These are phyloP conservation scores for Actinomucor elegans DNA, from an alignment of 371 early-diverging fungal genomes.

Conservation along the genomic window DNA sequence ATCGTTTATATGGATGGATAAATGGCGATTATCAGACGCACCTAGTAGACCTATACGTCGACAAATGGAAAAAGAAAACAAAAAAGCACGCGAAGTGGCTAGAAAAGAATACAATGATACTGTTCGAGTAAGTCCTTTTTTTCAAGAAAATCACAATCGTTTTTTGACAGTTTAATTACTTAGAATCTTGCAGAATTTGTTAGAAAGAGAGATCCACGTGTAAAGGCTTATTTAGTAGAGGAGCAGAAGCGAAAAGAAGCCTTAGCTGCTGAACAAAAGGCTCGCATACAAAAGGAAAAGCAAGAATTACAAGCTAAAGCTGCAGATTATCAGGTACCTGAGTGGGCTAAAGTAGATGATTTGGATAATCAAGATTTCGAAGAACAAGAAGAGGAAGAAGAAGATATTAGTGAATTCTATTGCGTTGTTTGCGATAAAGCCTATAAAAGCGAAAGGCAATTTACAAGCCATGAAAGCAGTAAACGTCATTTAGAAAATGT, in stretches of 20 bases:
- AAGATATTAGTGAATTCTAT: constrained; percentile 50
- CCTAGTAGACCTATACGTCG: constrained; percentile 81
- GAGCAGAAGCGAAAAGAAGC: constrained; percentile 52
- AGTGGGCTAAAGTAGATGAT: constrained; percentile 61
- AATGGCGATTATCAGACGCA: constrained; percentile 79
- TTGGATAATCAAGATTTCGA: constrained; percentile 16
- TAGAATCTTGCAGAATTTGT: constrained; percentile 58
- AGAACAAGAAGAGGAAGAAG: constrained; percentile 41
- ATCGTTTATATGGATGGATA: constrained; percentile 90
- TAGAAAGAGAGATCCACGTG: constrained; percentile 81
- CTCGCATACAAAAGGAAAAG: constrained; percentile 51
- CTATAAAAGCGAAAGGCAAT: constrained; percentile 76
- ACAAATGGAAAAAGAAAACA: constrained; percentile 92
- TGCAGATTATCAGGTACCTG: constrained; percentile 59
- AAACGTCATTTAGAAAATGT: constrained; percentile 76
- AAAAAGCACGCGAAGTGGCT: constrained; percentile 81
- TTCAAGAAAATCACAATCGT: too few relatives aligned
- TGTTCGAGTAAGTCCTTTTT: constrained; percentile 56
- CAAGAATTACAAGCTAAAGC: constrained; percentile 50
- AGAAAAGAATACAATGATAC: constrained; percentile 84
- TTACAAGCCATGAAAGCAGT: constrained; percentile 74
- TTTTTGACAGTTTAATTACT: too few relatives aligned
- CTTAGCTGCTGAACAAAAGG: constrained; percentile 54
- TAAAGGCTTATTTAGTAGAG: constrained; percentile 54
- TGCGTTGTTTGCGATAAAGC: constrained; percentile 84